Base-by-base conservation (phyloP, 169 alveolate species). In the Hepatocystis sp. region DNA sequence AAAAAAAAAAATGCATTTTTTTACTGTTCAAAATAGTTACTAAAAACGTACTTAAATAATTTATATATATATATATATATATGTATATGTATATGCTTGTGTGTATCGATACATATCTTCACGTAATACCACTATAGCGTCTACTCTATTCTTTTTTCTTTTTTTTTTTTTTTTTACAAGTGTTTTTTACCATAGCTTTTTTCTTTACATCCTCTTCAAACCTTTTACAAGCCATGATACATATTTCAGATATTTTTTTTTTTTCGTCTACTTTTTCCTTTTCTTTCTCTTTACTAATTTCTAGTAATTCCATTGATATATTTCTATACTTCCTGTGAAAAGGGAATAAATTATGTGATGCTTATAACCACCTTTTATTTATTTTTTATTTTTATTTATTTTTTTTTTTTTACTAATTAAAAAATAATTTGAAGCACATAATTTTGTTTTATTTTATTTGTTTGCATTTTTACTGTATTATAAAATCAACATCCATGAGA, bases 401-500 rank as follows among this genome's bases (percentile, higher is more conserved):
- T 17, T n/a, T 13, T 23, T 19, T 30, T 32, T 21, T 23, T 52
- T 10, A 40, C 64, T 25, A 52, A 23, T 3, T 30, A 4, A 56
- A 23, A 19, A 19, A 19, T 8, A 44, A 44, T 8, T 8, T 8
- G n/a, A 44, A 44, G n/a, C 2, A 44, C 19, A 52, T 30, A n/a
- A 56, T 10, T 11, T 13, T 13, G 17, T 30, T 53, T 3, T 4
- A 66, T n/a, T 21, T 47, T 28, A 11, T 46, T 71, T 56, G 10
- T 2, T 44, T 40, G 23, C 65, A 0, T 11, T 11, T 49, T 47
- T 71, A 71, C 86, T 71, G 86, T 56, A 71, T 71, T 58, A 71
- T 56, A 42, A 71, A 71, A 58, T 71, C 71, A n/a, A 71, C 86
- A 44, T 71, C 86, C 55, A 49, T 13, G 53, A 71, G 76, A 4